Percentiles rank a stretch among this genome's conserved stretches.
These are phyloP conservation scores for Paraurostyla sp. DNA, from an alignment of 73 alveolate species.

Conservation along the genomic window DNA sequence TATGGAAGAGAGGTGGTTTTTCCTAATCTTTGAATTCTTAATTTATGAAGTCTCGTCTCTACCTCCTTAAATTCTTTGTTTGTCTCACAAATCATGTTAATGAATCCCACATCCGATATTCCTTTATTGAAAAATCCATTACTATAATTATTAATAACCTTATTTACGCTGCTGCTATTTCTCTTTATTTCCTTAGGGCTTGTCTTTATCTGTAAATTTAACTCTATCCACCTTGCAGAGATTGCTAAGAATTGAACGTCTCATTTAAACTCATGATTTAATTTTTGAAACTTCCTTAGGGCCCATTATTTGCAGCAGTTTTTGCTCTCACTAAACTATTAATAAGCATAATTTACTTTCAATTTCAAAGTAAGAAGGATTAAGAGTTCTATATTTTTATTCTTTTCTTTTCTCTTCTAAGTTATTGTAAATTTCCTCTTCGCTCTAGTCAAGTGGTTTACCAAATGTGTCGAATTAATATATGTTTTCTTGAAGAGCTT, in stretches of 20 bases:
- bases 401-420: conserved; percentile 31
- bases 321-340: conserved; percentile 27
- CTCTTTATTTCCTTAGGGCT: conserved; percentile 36
- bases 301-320: conserved; percentile 26
- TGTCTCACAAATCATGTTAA: conserved; percentile 53
- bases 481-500: background rate
- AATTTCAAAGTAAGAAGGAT: background rate
- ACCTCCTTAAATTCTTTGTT: conserved; percentile 41
- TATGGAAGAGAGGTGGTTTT: conserved; percentile 15
- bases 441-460: conserved; percentile 1
- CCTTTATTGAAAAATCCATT: conserved; percentile 50
- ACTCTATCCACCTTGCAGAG: conserved; percentile 1
- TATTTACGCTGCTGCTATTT: conserved; percentile 49
- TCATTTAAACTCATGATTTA: conserved; percentile 21
- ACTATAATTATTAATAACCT: background rate
- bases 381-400: background rate
- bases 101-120: conserved; percentile 38
- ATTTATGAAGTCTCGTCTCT: conserved; percentile 14
- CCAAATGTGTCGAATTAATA: background rate
- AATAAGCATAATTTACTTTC: background rate
- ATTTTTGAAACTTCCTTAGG: background rate
- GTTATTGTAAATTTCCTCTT: background rate
- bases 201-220: background rate
- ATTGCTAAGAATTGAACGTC: background rate
- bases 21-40: conserved; percentile 16